Conservation (phyloP, 345 rosid species). For the Lepidium sativum region DNA sequence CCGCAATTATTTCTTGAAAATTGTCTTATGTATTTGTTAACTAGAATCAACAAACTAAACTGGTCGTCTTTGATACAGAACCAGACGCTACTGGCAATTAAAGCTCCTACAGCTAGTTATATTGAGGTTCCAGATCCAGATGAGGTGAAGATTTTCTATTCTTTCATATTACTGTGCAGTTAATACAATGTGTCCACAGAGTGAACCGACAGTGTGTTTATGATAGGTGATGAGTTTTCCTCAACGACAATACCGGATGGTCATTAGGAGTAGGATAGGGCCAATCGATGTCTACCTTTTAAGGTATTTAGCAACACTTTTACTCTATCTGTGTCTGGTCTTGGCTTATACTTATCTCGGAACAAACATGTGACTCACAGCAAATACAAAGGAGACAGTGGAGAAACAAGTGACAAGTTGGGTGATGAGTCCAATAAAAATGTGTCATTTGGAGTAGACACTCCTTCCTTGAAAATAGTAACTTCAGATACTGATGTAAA, state of each 20-base stretch:
- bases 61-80: slow-evolving; percentile 34
- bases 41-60: background rate
- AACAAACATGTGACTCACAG: slow-evolving; percentile 32
- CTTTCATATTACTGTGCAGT: background rate
- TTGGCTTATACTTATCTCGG: background rate
- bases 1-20: slow-evolving; percentile 4
- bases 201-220: background rate
- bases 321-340: background rate
- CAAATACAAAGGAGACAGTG: slow-evolving; percentile 36
- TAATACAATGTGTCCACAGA: background rate
- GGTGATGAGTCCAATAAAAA: slow-evolving; percentile 12
- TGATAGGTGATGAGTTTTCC: slow-evolving; percentile 43
- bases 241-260: slow-evolving; percentile 54
- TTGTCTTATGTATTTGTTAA: background rate
- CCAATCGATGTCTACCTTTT: slow-evolving; percentile 60
- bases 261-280: slow-evolving; percentile 53
- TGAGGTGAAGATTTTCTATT: slow-evolving; percentile 31
- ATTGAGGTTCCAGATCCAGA: slow-evolving; percentile 76
- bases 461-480: slow-evolving; percentile 48
- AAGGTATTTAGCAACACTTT: slow-evolving; percentile 32
- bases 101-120: slow-evolving; percentile 65
- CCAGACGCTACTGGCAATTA: slow-evolving; percentile 49
- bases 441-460: slow-evolving; percentile 12
- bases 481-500: slow-evolving; percentile 51
- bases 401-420: slow-evolving; percentile 20